phyloP scores from a whole-genome alignment of 208 protist genomes.

The Acanthamoeba healyi region DNA sequence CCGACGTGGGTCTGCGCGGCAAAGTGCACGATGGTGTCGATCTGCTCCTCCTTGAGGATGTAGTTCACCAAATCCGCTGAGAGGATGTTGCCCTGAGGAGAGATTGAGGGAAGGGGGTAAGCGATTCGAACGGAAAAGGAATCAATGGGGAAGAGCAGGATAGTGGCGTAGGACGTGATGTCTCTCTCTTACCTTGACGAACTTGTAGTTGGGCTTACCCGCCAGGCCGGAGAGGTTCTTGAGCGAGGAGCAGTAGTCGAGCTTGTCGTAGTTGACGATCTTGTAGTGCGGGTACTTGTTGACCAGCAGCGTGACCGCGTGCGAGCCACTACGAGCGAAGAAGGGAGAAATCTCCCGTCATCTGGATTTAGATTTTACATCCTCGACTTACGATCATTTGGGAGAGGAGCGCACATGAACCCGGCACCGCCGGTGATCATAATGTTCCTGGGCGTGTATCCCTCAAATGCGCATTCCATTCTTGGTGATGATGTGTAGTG shows the following conservation, averaged over 20 bases:
- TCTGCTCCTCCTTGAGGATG: constrained; percentile 89
- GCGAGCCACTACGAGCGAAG: constrained; percentile 80
- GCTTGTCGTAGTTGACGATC: constrained; percentile 93
- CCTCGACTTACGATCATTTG: not conserved
- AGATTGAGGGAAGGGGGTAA: too few relatives aligned
- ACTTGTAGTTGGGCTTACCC: constrained; percentile 90
- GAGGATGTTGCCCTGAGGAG: constrained; percentile 91
- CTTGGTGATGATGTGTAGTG: not conserved
- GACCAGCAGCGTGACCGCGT: constrained; percentile 90
- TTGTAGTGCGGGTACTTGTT: constrained; percentile 88
- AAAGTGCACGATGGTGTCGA: constrained; percentile 97
- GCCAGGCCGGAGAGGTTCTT: constrained; percentile 86
- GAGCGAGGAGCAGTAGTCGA: constrained; percentile 94
- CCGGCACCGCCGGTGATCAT: constrained; percentile 92
- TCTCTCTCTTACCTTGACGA: constrained; percentile 89
- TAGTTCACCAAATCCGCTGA: constrained; percentile 89
- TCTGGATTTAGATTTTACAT: not conserved
- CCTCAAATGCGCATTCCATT: not conserved
- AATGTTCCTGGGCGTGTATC: constrained; percentile 80
- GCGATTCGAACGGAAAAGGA: too few relatives aligned
- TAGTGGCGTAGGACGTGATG: too few relatives aligned
- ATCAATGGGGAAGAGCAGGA: not conserved
- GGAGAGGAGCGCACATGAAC: constrained; percentile 88
- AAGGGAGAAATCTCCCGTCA: constrained; percentile 21
- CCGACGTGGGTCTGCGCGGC: constrained; percentile 96